phyloP scores from a whole-genome alignment of 2,329 filamentous ascomycete species.

The Pyricularia sp. region DNA sequence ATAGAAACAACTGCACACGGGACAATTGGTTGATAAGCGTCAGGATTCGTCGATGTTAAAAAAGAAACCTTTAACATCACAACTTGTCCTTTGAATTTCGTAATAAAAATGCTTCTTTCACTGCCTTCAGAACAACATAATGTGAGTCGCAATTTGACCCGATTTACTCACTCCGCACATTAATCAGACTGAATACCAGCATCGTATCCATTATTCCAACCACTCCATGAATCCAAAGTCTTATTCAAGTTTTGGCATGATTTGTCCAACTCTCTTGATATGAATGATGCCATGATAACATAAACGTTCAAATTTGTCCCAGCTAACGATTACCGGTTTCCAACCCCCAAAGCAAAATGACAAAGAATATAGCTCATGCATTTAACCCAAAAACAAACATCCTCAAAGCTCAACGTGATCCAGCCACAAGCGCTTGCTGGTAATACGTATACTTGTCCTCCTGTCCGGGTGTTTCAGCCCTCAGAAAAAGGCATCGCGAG shows the following conservation, averaged over 20 bases:
- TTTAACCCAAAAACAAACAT: background rate
- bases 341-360: background rate
- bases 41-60: background rate
- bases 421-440: constrained; percentile 1
- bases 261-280: background rate
- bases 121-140: background rate
- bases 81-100: background rate
- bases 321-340: background rate
- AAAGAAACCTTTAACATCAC: background rate
- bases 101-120: background rate
- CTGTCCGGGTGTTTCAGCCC: background rate
- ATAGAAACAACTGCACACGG: background rate
- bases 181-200: background rate
- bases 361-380: background rate
- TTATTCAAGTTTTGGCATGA: background rate
- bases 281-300: background rate
- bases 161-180: background rate
- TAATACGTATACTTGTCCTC: constrained; percentile 2
- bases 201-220: background rate
- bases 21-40: background rate
- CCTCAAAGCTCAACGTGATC: background rate
- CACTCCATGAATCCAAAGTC: background rate
- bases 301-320: background rate
- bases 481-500: constrained; percentile 2
- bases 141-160: background rate